phyloP scores from a whole-genome alignment of 164 flowering plant genomes.

The Hamamelis virginiana region DNA sequence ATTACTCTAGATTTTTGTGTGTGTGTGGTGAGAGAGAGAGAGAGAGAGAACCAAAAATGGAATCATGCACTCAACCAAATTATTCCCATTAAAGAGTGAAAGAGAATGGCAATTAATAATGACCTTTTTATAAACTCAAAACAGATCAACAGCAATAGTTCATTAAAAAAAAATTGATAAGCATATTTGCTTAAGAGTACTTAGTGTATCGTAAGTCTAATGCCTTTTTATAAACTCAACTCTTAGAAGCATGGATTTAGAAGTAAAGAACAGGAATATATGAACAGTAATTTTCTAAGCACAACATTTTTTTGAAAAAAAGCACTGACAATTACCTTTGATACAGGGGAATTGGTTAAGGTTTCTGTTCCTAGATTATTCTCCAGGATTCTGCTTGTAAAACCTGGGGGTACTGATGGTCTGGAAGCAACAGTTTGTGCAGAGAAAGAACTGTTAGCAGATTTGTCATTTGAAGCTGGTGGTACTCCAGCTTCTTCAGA shows the following conservation, averaged over 20 bases:
- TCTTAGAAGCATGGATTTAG: neutral
- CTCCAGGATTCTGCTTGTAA: neutral
- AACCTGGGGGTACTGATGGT: slow-evolving; percentile 6
- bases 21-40: no score
- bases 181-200: no score
- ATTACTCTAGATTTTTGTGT: no score
- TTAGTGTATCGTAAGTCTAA: no score
- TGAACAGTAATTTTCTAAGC: neutral
- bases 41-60: no score
- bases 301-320: neutral
- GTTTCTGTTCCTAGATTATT: slow-evolving; percentile 1
- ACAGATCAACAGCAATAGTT: no score
- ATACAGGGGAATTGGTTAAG: neutral
- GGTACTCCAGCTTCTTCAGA: neutral
- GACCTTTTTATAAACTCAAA: no score
- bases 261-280: neutral
- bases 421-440: slow-evolving; percentile 1
- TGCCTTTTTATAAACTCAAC: no score
- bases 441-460: neutral
- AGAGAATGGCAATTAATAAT: no score
- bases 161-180: no score
- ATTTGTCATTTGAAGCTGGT: neutral
- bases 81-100: no score
- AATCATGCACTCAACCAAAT: no score
- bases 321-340: neutral